These are phyloP conservation scores for Flammula alnicola DNA, from an alignment of 1,284 basidiomycete genomes.

Conservation along the genomic window DNA sequence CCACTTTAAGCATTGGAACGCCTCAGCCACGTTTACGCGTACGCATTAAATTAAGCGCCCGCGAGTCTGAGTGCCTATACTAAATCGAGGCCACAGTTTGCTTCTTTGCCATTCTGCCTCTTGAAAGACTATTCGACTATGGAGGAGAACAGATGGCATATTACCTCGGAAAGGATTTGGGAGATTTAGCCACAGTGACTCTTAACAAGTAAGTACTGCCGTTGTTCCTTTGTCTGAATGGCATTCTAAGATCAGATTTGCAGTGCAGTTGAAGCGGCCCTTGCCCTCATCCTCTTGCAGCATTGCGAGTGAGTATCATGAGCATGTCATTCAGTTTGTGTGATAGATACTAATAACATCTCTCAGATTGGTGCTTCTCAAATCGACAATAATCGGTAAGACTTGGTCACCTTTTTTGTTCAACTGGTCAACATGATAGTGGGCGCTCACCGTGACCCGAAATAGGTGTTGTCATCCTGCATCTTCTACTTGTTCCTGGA, in stretches of 20 bases:
- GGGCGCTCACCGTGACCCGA: too few species aligned
- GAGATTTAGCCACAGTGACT: slow-evolving; percentile 61
- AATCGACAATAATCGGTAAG: slow-evolving; percentile 61
- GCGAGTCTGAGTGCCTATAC: too few species aligned
- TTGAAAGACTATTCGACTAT: slow-evolving; percentile 62
- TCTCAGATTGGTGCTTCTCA: slow-evolving; percentile 55
- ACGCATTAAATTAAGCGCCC: too few species aligned
- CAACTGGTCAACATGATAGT: background rate
- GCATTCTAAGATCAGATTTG: too few species aligned
- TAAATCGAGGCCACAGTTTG: slow-evolving; percentile 46
- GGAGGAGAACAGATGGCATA: slow-evolving; percentile 64
- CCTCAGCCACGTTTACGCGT: slow-evolving; percentile 43
- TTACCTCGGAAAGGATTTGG: slow-evolving; percentile 60
- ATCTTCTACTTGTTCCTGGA: slow-evolving; percentile 65
- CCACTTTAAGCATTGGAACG: slow-evolving; percentile 47
- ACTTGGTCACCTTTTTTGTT: background rate
- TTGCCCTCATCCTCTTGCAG: slow-evolving; percentile 65
- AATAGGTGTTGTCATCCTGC: slow-evolving; percentile 62
- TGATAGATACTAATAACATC: background rate
- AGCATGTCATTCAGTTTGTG: background rate
- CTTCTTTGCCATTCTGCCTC: slow-evolving; percentile 60
- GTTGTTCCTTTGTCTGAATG: background rate
- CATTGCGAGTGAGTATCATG: slow-evolving; percentile 63
- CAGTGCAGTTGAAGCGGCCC: slow-evolving; percentile 63
- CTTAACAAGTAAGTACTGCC: slow-evolving; percentile 64